These are phyloP conservation scores for Ordospora pajunii DNA, from an alignment of 371 early-diverging fungal species.

Conservation along the genomic window DNA sequence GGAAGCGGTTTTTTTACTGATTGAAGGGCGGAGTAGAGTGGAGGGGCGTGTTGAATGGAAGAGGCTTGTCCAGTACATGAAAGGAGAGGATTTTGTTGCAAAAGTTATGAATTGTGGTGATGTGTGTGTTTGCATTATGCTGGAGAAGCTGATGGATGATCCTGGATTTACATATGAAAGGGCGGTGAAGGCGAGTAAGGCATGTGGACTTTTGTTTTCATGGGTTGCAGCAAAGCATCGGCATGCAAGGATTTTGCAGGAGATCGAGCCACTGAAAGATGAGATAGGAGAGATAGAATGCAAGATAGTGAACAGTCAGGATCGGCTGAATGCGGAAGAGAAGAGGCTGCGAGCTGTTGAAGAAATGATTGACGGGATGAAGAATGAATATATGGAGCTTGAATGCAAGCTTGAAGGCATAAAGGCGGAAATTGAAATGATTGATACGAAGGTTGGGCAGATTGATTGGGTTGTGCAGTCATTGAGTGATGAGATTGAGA, in stretches of 20 bases:
- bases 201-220: conserved; percentile 87
- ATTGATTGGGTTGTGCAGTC: background rate
- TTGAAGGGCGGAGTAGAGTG: conserved; percentile 68
- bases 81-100: conserved; percentile 79
- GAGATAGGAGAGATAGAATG: conserved; percentile 61
- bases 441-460: background rate
- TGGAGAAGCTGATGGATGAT: conserved; percentile 70
- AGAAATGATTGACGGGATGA: conserved; percentile 4
- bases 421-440: background rate
- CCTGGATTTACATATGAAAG: conserved; percentile 72
- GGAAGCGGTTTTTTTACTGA: conserved; percentile 84
- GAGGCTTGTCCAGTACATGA: conserved; percentile 8
- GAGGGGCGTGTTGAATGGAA: conserved; percentile 59
- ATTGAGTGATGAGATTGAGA: conserved; percentile 5
- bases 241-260: conserved; percentile 76
- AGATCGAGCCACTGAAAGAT: conserved; percentile 80
- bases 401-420: background rate
- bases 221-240: conserved; percentile 91
- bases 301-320: background rate
- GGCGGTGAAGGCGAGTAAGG: conserved; percentile 89
- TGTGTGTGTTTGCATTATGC: conserved; percentile 66
- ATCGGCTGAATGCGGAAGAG: conserved; percentile 9
- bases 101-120: conserved; percentile 86
- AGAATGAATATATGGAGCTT: background rate
- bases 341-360: conserved; percentile 3